Base-by-base conservation (phyloP, 805 yeast species). In the Wickerhamomyces rabaulensis region DNA sequence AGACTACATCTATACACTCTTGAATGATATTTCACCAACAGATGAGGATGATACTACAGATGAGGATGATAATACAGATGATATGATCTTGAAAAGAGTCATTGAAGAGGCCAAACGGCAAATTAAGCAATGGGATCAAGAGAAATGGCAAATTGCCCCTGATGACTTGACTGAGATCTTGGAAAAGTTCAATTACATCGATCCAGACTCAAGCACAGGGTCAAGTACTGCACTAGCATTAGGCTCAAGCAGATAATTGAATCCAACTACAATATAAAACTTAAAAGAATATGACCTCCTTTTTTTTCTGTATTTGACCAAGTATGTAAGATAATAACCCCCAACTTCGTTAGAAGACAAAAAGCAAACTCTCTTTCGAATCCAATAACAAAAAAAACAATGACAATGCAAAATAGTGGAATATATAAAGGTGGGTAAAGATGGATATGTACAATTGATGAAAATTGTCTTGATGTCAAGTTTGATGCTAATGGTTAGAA, bases 91-190 rank as follows among this genome's bases (percentile, higher is more conserved):
- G 36, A 50, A 42, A 35, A 47, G 27, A 37, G 42, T 35, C 2
- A 29, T 46, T 22, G 38, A 44, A n/a, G 50, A 55, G 20, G 48
- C 62, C 6, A 44, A 49, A 40, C 41, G 41, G 1, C 31, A 49
- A 9, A 47, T 68, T 9, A 7, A 39, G 5, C 41, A 46, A 21
- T 70, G 74, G 73, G 52, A 55, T 1, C 39, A 38, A 9, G 52
- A 53, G 7, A 40, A 40, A 12, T 69, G 72, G 71, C 43, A 44
- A 12, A 46, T 39, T 2, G 53, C 66, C 5, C 74, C 74, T 2
- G 73, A 70, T 51, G 74, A 70, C 41, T 55, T 69, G 25, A 16
- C 38, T 9, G 17, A 31, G 1, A 42, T 40, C 7, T 48, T 60
- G 33, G 20, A 40, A 23, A 33, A 33, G 20, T 33, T 33, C 20